Conservation (phyloP, 116 monocot species). For the Iris pallida region DNA sequence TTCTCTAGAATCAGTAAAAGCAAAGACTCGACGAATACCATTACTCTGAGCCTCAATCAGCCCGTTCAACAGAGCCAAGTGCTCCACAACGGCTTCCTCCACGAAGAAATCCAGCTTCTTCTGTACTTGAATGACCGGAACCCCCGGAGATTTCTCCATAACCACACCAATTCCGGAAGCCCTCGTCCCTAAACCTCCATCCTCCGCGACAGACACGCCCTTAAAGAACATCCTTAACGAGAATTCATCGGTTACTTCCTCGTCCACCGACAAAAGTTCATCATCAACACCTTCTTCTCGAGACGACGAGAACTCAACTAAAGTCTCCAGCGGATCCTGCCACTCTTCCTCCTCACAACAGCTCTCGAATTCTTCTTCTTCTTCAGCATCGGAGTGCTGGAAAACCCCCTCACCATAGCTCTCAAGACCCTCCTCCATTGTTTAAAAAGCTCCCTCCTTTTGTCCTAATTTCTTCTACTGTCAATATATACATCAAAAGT, state of each 20-base stretch:
- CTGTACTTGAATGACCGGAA: slow-evolving; percentile 61
- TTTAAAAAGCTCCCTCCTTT: neutral
- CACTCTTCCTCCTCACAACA: slow-evolving; percentile 77
- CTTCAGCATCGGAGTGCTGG: slow-evolving; percentile 14
- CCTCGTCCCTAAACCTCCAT: slow-evolving; percentile 24
- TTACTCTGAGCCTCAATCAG: slow-evolving; percentile 58
- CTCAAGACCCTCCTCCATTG: slow-evolving; percentile 23
- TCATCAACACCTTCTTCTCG: neutral
- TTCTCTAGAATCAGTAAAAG: slow-evolving; percentile 69
- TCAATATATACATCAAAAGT: neutral
- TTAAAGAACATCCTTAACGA: slow-evolving; percentile 81
- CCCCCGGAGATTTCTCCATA: slow-evolving; percentile 50
- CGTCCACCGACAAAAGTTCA: neutral
- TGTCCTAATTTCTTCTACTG: neutral
- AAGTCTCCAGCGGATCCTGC: slow-evolving; percentile 22
- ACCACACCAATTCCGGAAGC: slow-evolving; percentile 81
- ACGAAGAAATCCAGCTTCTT: slow-evolving; percentile 90
- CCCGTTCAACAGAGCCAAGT: slow-evolving; percentile 88
- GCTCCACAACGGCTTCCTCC: slow-evolving; percentile 59
- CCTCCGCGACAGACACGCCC: slow-evolving; percentile 53
- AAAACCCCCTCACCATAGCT: slow-evolving; percentile 8
- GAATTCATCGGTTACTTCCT: slow-evolving; percentile 55
- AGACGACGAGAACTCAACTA: slow-evolving; percentile 1
- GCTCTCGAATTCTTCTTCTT: slow-evolving; percentile 75
- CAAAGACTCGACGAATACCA: slow-evolving; percentile 46